phyloP scores from a whole-genome alignment of 2,329 filamentous ascomycete species.

The Reticulascus tulasneorum region DNA sequence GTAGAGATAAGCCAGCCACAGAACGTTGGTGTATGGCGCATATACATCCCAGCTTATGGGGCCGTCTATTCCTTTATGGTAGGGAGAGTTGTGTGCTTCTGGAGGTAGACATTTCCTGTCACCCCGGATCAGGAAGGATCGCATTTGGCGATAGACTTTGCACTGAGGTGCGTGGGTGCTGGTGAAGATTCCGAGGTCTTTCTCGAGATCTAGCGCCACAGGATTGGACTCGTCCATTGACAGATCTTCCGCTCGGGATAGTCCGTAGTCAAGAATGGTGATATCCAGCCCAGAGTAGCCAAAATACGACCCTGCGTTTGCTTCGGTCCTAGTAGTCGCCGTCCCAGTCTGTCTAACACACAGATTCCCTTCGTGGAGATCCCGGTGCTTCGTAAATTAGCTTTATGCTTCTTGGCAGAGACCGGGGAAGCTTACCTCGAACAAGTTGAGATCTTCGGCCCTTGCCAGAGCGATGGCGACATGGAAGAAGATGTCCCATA shows the following conservation, averaged over 20 bases:
- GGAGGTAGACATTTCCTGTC: slow-evolving; percentile 48
- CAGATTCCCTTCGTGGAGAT: slow-evolving; percentile 63
- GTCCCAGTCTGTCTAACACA: slow-evolving; percentile 47
- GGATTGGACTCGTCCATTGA: slow-evolving; percentile 23
- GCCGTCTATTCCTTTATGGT: slow-evolving; percentile 32
- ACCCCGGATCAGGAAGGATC: slow-evolving; percentile 50
- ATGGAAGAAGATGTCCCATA: slow-evolving; percentile 62
- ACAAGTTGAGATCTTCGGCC: slow-evolving; percentile 54
- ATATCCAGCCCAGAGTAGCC: slow-evolving; percentile 60
- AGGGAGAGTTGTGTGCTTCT: slow-evolving; percentile 41
- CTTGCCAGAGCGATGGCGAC: slow-evolving; percentile 57
- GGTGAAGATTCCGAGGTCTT: slow-evolving; percentile 56
- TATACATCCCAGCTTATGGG: slow-evolving; percentile 51
- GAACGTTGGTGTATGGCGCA: slow-evolving; percentile 59
- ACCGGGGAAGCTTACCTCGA: slow-evolving; percentile 43
- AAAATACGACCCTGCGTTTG: slow-evolving; percentile 36
- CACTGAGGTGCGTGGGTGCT: slow-evolving; percentile 58
- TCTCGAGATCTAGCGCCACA: slow-evolving; percentile 56
- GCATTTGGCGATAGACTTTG: slow-evolving; percentile 59
- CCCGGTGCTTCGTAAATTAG: slow-evolving; percentile 47
- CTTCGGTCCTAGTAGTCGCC: slow-evolving; percentile 24
- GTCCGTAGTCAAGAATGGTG: slow-evolving; percentile 62
- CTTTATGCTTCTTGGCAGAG: not conserved
- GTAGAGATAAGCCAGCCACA: slow-evolving; percentile 63
- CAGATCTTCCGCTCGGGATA: slow-evolving; percentile 53